Evolutionary conservation across 805 yeast genomes (phyloP), one percentile per base, ranked within the genome.

Genomic region (Yarrowia alimentaria): DNA sequence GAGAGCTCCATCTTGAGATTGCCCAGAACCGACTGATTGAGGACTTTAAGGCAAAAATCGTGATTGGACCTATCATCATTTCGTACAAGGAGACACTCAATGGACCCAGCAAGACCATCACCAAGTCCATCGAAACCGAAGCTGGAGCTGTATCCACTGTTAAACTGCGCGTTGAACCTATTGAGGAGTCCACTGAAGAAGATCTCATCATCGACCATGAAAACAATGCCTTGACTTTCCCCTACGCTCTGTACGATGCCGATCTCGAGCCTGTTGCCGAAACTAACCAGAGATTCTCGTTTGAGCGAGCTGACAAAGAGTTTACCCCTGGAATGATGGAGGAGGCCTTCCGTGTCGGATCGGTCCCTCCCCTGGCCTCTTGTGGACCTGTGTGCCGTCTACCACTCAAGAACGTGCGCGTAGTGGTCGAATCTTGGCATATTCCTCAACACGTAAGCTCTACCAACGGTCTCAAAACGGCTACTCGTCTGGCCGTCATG

Each of bases 1-100:
- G 99, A 31, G 98, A 93, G 62, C 72, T 93, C 40, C 99, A 93
- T 68, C 72, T 93, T 43, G 98, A 93, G 58, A 89, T 93, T 57
- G 85, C 93, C 1, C 75, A 74, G 40, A 93, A 87, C 59, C 73
- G 97, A 51, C 73, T 89, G 32, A 68, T 86, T n/a, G 77, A 77
- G 33, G 95, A 88, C 53, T 73, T 89, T 75, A 83, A 83, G 63
- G 96, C 95, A 3, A 80, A 82, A 52, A 84, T 86, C 1, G 81
- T 81, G 24, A 74, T 88, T 30, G 89, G 96, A 37, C 81, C 82
- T 48, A 86, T 93, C 16, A 86, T 81, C 70, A 96, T 93, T 5
- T 85, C 97, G 0, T 91, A 85, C 65, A 88, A 86, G 61, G 99
- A 93, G 65, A 77, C 87, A 0, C 58, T 79, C 6, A 55, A 51